phyloP scores from a whole-genome alignment of 306 rosid genomes.

The Vigna nakashimae region DNA sequence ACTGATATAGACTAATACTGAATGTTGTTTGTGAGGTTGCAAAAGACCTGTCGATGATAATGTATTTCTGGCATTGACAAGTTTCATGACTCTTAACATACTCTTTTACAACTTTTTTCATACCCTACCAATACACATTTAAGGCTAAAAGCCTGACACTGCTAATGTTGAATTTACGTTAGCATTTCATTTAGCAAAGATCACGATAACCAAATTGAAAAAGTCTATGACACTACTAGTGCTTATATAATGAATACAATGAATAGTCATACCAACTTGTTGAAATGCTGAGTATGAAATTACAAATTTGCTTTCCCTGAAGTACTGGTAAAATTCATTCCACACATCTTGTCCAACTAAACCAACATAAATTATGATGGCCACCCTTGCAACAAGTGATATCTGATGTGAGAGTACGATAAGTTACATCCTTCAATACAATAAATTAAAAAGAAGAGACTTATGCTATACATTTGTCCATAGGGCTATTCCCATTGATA shows the following conservation, averaged over 20 bases:
- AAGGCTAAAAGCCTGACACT: no score
- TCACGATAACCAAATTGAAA: neutral
- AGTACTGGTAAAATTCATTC: slow-evolving; percentile 86
- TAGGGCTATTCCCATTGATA: neutral
- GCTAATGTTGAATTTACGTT: neutral
- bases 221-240: slow-evolving; percentile 6
- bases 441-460: neutral
- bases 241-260: slow-evolving; percentile 13
- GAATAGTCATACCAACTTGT: neutral
- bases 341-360: slow-evolving; percentile 67
- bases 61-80: no score
- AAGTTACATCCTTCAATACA: slow-evolving; percentile 43
- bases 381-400: slow-evolving; percentile 76
- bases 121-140: no score
- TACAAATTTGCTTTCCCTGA: slow-evolving; percentile 90
- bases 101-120: no score
- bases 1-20: no score
- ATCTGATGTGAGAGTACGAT: slow-evolving; percentile 61
- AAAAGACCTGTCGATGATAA: no score
- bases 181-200: slow-evolving; percentile 27
- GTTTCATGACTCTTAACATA: no score
- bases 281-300: slow-evolving; percentile 45
- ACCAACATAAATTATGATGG: slow-evolving; percentile 65
- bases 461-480: slow-evolving; percentile 9
- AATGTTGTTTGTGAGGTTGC: no score